Conservation (phyloP, 2,329 filamentous ascomycete species). For the Kalaharituber pfeilii region DNA sequence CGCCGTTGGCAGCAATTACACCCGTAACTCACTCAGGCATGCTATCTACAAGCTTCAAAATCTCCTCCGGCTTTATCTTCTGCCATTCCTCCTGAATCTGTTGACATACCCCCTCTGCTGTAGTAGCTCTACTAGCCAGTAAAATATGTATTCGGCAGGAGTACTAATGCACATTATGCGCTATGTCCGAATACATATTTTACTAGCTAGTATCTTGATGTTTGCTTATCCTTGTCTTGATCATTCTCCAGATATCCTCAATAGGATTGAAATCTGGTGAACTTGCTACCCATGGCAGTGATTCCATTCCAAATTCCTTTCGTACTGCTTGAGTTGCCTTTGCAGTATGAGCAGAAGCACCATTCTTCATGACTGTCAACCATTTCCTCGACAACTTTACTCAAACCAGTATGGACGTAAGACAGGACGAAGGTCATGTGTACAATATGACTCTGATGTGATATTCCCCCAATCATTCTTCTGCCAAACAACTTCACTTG, state of each 20-base stretch:
- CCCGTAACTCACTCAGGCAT: too few relatives aligned
- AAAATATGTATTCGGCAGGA: too few relatives aligned
- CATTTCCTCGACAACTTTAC: background rate
- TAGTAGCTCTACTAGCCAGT: too few relatives aligned
- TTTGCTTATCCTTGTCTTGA: background rate
- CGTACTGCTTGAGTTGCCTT: background rate
- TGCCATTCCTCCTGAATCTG: too few relatives aligned
- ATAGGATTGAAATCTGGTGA: conserved; percentile 3
- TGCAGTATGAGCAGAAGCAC: background rate
- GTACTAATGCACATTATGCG: too few relatives aligned
- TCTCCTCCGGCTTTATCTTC: too few relatives aligned
- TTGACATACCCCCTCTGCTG: too few relatives aligned
- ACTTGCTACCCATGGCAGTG: conserved; percentile 3
- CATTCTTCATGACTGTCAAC: conserved; percentile 3
- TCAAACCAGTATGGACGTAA: background rate
- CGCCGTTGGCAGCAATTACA: too few relatives aligned
- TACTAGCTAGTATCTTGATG: too few relatives aligned
- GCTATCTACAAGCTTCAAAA: too few relatives aligned
- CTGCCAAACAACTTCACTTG: background rate
- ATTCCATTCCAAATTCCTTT: background rate
- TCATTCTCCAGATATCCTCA: conserved; percentile 1
- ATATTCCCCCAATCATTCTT: background rate
- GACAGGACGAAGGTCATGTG: background rate
- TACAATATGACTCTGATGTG: background rate
- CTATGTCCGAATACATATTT: too few relatives aligned